These are phyloP conservation scores for Synchytrium microbalum DNA, from an alignment of 371 early-diverging fungal species.

Conservation along the genomic window DNA sequence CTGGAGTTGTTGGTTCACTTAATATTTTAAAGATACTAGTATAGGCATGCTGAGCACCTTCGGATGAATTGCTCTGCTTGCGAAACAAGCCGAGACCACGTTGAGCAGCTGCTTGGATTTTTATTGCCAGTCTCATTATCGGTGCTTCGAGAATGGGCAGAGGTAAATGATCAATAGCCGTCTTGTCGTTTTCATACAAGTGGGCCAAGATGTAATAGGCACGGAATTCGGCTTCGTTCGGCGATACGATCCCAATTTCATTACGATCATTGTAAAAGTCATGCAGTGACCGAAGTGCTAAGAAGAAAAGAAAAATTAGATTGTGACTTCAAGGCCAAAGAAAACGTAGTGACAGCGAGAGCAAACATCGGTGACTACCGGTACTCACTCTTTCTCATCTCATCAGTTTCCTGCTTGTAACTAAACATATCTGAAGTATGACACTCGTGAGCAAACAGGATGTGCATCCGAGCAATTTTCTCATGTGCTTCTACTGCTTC, in stretches of 20 bases:
- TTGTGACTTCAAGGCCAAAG: background rate
- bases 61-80: slow-evolving; percentile 53
- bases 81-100: slow-evolving; percentile 39
- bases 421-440: slow-evolving; percentile 58
- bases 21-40: slow-evolving; percentile 50
- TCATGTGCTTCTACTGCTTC: slow-evolving; percentile 69
- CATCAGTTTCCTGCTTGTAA: slow-evolving; percentile 79
- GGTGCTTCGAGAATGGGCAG: slow-evolving; percentile 36
- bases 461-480: slow-evolving; percentile 82
- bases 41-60: slow-evolving; percentile 51
- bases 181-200: slow-evolving; percentile 57
- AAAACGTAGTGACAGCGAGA: too few species aligned
- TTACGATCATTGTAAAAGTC: slow-evolving; percentile 78
- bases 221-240: slow-evolving; percentile 83
- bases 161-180: slow-evolving; percentile 45
- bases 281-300: slow-evolving; percentile 67
- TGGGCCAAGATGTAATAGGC: slow-evolving; percentile 75
- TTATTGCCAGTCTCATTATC: slow-evolving; percentile 54
- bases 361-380: too few species aligned
- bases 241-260: slow-evolving; percentile 41
- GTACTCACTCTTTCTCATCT: slow-evolving; percentile 67
- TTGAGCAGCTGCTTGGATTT: slow-evolving; percentile 54
- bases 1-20: slow-evolving; percentile 55
- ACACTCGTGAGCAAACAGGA: slow-evolving; percentile 66
- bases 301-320: background rate